Evolutionary conservation across 1,139 yeast genomes (phyloP), one percentile per base, ranked within the genome.

Genomic region (Blastobotrys arbuscula): DNA sequence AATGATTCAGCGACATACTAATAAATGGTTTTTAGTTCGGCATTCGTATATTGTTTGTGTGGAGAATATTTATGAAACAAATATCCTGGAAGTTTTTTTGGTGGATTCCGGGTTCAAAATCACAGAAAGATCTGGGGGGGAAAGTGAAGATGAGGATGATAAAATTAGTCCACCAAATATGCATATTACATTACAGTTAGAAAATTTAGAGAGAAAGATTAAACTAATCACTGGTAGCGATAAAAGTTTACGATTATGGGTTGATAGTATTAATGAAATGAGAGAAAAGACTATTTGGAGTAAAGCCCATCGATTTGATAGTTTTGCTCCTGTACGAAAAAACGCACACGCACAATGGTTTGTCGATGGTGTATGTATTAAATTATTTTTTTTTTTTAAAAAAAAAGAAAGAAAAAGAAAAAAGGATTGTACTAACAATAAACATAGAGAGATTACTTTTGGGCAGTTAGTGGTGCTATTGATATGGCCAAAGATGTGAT

Each of bases 401-500:
- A 8, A 20, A 9, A 12, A 19, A 16, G 2, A 73, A n/a, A n/a
- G n/a, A 53, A 50, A 36, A 52, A 36, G 16, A 3, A 24, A 39
- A 26, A 33, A 34, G 35, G 3, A 37, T 20, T 30, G 33, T 4
- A 13, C 13, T 26, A 28, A 2, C 4, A 18, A 2, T 6, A 23
- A 40, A 23, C n/a, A 19, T 37, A 49, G 39, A 63, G 97, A 61
- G 98, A 94, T 66, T 87, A 94, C 66, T 85, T 88, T 69, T 94
- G 97, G 97, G 95, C 97, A 1, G 81, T 90, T 4, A 86, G 96
- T 39, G 81, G 89, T 6, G 98, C 97, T 0, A 72, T 92, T 52
- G 90, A 84, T 58, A 82, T 87, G 87, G 98, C 99, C 1, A 82
- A 82, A 59, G 98, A 92, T 70, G 94, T 86, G 1, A 84, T 94